These are phyloP conservation scores for Hypoxylon subgilvum DNA, from an alignment of 495 filamentous ascomycete species.

Conservation along the genomic window DNA sequence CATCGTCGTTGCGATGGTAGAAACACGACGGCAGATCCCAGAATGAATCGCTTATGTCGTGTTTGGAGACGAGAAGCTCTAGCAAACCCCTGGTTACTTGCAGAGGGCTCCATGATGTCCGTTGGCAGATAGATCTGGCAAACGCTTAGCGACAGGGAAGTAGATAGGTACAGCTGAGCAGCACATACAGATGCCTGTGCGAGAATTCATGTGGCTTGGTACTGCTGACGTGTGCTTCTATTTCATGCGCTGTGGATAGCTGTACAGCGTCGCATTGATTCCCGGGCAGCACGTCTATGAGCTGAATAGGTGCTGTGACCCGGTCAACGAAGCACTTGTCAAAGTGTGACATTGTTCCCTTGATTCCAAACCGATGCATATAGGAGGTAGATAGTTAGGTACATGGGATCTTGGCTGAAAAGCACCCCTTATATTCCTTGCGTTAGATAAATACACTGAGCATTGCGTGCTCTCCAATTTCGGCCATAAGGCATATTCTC, in stretches of 20 bases:
- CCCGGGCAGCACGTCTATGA: constrained; percentile 34
- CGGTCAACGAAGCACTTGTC: constrained; percentile 35
- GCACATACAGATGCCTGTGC: constrained; percentile 44
- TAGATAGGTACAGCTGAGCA: not conserved
- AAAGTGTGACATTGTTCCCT: constrained; percentile 28
- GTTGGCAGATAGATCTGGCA: constrained; percentile 51
- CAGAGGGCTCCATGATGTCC: constrained; percentile 51
- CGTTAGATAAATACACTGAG: too few relatives aligned
- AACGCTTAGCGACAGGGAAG: constrained; percentile 1
- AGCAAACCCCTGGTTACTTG: constrained; percentile 46
- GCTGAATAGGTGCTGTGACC: constrained; percentile 31
- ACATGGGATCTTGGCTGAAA: too few relatives aligned
- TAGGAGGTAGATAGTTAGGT: too few relatives aligned
- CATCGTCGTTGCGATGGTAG: constrained; percentile 43
- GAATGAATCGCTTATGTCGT: constrained; percentile 41
- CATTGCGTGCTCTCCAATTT: too few relatives aligned
- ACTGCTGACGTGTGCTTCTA: constrained; percentile 12
- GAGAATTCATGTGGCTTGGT: constrained; percentile 14
- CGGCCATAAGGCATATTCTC: too few relatives aligned
- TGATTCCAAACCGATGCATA: not conserved
- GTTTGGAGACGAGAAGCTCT: constrained; percentile 37
- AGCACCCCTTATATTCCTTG: too few relatives aligned
- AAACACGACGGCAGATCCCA: constrained; percentile 50
- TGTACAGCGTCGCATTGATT: constrained; percentile 1
- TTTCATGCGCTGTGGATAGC: constrained; percentile 20